Percentiles rank a stretch among this genome's conserved stretches.
Conservation (phyloP, 371 early-diverging fungal genomes). For the Rhizopus microsporus region DNA sequence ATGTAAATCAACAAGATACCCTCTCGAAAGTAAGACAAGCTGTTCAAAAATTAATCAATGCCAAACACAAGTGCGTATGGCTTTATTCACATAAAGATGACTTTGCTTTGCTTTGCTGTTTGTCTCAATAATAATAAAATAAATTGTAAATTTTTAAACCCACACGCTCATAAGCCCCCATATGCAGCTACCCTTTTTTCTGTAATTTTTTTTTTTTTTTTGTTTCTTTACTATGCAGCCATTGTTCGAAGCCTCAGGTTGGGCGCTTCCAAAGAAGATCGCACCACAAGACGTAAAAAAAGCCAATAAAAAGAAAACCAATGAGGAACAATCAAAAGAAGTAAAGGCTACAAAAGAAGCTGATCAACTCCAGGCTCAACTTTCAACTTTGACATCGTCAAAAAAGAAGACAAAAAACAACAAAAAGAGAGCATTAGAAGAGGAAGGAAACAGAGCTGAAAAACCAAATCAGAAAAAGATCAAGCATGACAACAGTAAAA, state of each 20-base stretch:
- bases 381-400: conserved; percentile 14
- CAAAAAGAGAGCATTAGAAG: conserved; percentile 23
- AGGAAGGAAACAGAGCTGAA: not conserved
- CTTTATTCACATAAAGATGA: conserved; percentile 75
- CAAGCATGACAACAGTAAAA: conserved; percentile 7
- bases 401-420: conserved; percentile 14
- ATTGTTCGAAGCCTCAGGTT: conserved; percentile 42
- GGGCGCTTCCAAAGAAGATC: conserved; percentile 38
- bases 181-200: conserved; percentile 7
- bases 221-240: conserved; percentile 27
- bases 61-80: conserved; percentile 69
- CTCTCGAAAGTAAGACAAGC: conserved; percentile 58
- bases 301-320: conserved; percentile 14
- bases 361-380: conserved; percentile 35
- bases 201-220: not conserved
- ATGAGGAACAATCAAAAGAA: conserved; percentile 10
- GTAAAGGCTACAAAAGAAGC: conserved; percentile 26
- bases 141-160: not conserved
- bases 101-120: conserved; percentile 52
- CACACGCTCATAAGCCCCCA: not conserved
- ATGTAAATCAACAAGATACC: conserved; percentile 39
- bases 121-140: conserved; percentile 19
- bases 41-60: conserved; percentile 59
- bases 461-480: conserved; percentile 13
- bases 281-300: conserved; percentile 20